phyloP scores from a whole-genome alignment of 129 eudicot species.

The Helianthus annuus region HanXRQr2.0-SUNRISE NC_035438.2:10308721-10309220 shows the following conservation, averaged over 20 bases:
- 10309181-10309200: not conserved
- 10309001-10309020: no score
- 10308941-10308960: no score
- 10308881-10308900: no score
- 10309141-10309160: constrained; percentile 59
- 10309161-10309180: constrained; percentile 9
- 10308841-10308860: no score
- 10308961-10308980: no score
- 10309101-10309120: constrained; percentile 38
- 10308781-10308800: no score
- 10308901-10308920: no score
- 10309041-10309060: not conserved
- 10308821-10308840: no score
- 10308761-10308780: not conserved
- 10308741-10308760: constrained; percentile 58
- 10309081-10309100: constrained; percentile 17
- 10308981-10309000: no score
- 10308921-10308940: no score
- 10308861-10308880: no score
- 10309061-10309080: not conserved
- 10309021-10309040: not conserved
- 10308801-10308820: no score
- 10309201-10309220: constrained; percentile 4
- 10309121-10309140: constrained; percentile 83
- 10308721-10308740: constrained; percentile 77